phyloP scores from a whole-genome alignment of 78 protist genomes.

The Blattamonas nauphoetae region DNA sequence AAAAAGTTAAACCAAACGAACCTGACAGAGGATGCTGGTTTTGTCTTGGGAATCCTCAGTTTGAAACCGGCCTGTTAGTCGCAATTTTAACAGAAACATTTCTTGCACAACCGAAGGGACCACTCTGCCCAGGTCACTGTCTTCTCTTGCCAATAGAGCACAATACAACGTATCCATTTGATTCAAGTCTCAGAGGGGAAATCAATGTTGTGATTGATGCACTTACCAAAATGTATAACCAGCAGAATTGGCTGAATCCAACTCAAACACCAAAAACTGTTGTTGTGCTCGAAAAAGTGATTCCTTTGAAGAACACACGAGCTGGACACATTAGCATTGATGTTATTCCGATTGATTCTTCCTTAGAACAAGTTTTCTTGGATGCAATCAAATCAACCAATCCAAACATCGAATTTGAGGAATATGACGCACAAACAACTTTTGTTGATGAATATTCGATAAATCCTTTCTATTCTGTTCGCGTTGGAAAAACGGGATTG shows the following conservation, averaged over 20 bases:
- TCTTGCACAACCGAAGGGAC: background rate
- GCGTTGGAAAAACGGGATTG: background rate
- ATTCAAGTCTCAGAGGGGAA: background rate
- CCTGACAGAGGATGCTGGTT: background rate
- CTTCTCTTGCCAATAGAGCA: background rate
- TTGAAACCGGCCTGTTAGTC: background rate
- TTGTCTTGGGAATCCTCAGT: background rate
- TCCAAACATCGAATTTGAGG: background rate
- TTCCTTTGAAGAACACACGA: background rate
- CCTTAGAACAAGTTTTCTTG: background rate
- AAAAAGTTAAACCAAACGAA: too few relatives aligned
- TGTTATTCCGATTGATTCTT: background rate
- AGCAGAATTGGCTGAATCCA: background rate
- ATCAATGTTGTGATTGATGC: background rate
- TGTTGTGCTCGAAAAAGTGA: background rate
- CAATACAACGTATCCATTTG: background rate
- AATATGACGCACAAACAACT: background rate
- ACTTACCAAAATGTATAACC: background rate
- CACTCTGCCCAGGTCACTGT: background rate
- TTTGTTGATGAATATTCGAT: background rate
- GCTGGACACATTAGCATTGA: background rate
- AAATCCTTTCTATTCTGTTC: background rate
- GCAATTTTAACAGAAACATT: background rate
- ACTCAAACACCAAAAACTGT: background rate
- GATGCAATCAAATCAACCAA: background rate